These are phyloP conservation scores for Barnettozyma wickerhamii DNA, from an alignment of 805 yeast genomes.

Conservation along the genomic window DNA sequence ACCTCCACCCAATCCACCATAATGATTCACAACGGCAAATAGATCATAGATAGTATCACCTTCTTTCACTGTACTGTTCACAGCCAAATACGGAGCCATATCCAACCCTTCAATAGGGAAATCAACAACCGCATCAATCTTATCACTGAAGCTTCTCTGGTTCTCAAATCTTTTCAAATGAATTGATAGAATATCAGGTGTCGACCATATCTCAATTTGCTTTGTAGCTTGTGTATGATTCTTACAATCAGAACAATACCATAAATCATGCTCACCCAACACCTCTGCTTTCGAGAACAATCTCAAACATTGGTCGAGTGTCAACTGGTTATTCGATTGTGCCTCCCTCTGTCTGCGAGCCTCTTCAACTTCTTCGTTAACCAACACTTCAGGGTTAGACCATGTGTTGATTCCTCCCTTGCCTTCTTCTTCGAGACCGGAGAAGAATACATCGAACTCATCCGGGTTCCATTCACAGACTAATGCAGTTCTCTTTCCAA, in stretches of 20 bases:
- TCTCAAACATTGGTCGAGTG: conserved; percentile 70
- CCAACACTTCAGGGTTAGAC: conserved; percentile 44
- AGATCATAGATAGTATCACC: conserved; percentile 63
- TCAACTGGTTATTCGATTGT: conserved; percentile 37
- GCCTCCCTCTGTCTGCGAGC: conserved; percentile 31
- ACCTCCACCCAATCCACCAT: conserved; percentile 96
- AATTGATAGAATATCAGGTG: conserved; percentile 85
- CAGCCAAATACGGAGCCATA: conserved; percentile 52
- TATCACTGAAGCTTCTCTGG: conserved; percentile 81
- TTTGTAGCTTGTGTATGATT: conserved; percentile 90
- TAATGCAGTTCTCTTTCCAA: conserved; percentile 35
- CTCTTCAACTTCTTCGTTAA: conserved; percentile 53
- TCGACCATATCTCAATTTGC: conserved; percentile 87
- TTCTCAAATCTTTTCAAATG: conserved; percentile 89
- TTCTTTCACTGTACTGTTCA: conserved; percentile 20
- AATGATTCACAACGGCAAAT: conserved; percentile 92
- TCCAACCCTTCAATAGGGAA: conserved; percentile 86
- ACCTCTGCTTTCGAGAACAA: conserved; percentile 79
- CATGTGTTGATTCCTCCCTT: conserved; percentile 51
- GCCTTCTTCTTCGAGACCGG: conserved; percentile 39
- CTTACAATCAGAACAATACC: conserved; percentile 91
- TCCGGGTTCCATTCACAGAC: conserved; percentile 66
- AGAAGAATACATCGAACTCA: conserved; percentile 47
- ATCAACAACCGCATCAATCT: conserved; percentile 77
- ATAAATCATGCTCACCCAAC: conserved; percentile 80